Conservation (phyloP, 176 grass and related monocot genomes). For the Echinochloa phyllopogon region DNA sequence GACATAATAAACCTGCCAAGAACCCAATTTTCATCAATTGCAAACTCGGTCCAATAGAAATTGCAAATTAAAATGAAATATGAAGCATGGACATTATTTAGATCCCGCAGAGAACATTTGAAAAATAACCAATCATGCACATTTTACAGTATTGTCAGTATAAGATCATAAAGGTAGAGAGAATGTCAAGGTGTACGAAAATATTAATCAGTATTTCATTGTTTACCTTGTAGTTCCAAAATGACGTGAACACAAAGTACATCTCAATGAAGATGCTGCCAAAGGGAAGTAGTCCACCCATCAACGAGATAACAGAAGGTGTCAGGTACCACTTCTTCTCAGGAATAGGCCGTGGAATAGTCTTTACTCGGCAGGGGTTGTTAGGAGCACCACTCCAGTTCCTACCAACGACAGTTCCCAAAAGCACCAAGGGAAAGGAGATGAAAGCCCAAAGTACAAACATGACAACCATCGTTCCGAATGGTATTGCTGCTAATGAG, state of each 20-base stretch:
- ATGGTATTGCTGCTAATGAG: constrained; percentile 94
- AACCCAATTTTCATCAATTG: constrained; percentile 11
- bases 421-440: constrained; percentile 86
- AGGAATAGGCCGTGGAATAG: constrained; percentile 92
- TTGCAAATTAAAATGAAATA: background rate
- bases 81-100: constrained; percentile 1
- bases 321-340: constrained; percentile 99
- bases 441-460: constrained; percentile 98
- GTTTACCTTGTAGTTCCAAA: constrained; percentile 99
- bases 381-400: constrained; percentile 99
- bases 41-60: constrained; percentile 9
- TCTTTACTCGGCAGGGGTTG: constrained; percentile 98
- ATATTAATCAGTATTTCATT: background rate
- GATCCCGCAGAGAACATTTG: background rate
- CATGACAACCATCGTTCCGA: constrained; percentile 96
- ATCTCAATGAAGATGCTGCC: constrained; percentile 99
- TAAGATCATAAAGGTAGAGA: background rate
- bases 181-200: background rate
- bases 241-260: constrained; percentile 99
- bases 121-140: background rate
- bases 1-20: constrained; percentile 82
- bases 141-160: background rate
- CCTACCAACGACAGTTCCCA: constrained; percentile 88
- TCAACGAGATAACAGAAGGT: constrained; percentile 83
- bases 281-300: constrained; percentile 96